Evolutionary conservation across 2,329 filamentous ascomycete genomes (phyloP).

Genomic region (Anisogramma anomala): DNA sequence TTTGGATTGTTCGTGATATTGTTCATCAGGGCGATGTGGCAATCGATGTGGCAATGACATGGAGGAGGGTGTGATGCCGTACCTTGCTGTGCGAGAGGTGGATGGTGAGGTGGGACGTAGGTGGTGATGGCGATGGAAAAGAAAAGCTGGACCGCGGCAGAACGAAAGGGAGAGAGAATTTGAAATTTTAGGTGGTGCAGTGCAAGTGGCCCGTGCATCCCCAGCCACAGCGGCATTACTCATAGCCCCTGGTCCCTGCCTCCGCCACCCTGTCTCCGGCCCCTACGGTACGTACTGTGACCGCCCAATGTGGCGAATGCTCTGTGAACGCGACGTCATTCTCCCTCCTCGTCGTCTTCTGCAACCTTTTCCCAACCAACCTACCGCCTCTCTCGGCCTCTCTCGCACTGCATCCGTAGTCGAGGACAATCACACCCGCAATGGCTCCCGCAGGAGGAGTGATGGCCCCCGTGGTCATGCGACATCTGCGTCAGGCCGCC

Average conservation of each 20-base stretch:
- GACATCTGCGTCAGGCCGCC: slow-evolving; percentile 41
- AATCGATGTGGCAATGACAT: background rate
- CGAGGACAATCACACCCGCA: slow-evolving; percentile 20
- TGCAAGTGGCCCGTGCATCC: too few species aligned
- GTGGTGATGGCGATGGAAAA: background rate
- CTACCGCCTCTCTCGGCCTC: slow-evolving; percentile 4
- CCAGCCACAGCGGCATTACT: too few species aligned
- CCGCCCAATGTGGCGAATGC: background rate
- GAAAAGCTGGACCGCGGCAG: background rate
- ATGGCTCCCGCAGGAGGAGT: slow-evolving; percentile 48
- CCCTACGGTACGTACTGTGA: too few species aligned
- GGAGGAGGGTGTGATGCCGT: slow-evolving; percentile 12
- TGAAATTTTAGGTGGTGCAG: too few species aligned
- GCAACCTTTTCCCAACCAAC: background rate
- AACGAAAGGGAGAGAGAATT: slow-evolving; percentile 10
- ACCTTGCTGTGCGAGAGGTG: slow-evolving; percentile 18
- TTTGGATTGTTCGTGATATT: slow-evolving; percentile 50
- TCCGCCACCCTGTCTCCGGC: too few species aligned
- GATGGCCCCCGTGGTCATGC: slow-evolving; percentile 45
- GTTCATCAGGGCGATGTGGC: slow-evolving; percentile 31
- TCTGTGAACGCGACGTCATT: background rate
- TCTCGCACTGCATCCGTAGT: slow-evolving; percentile 10
- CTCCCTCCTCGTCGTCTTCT: background rate
- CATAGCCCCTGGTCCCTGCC: too few species aligned
- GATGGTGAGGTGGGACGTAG: background rate